phyloP scores from a whole-genome alignment of 1,139 yeast genomes.

The Sugiyamaella novakii region DNA sequence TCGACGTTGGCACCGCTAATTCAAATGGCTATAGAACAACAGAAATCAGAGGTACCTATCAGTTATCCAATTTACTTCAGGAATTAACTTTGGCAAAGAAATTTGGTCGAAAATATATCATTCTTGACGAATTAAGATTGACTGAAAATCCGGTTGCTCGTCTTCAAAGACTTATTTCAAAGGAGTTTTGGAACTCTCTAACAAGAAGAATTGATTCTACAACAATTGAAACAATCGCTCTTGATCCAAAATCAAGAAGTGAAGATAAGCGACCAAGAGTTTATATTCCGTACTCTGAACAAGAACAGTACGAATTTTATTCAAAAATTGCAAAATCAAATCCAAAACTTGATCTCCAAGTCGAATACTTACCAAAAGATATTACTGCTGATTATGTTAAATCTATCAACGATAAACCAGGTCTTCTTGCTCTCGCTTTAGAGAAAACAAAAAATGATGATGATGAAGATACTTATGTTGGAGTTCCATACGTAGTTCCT shows the following conservation, averaged over 20 bases:
- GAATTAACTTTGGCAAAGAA: slow-evolving; percentile 86
- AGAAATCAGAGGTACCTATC: slow-evolving; percentile 85
- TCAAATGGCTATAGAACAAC: slow-evolving; percentile 76
- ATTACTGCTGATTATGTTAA: slow-evolving; percentile 71
- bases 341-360: slow-evolving; percentile 68
- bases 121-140: slow-evolving; percentile 79
- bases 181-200: slow-evolving; percentile 78
- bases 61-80: slow-evolving; percentile 84
- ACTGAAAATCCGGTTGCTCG: slow-evolving; percentile 88
- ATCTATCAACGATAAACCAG: slow-evolving; percentile 81
- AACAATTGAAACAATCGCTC: slow-evolving; percentile 67
- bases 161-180: slow-evolving; percentile 69
- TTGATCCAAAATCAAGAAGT: slow-evolving; percentile 73
- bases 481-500: slow-evolving; percentile 91
- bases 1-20: slow-evolving; percentile 79
- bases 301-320: slow-evolving; percentile 75
- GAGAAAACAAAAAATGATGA: slow-evolving; percentile 52
- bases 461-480: slow-evolving; percentile 53
- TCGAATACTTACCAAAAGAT: slow-evolving; percentile 62
- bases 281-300: slow-evolving; percentile 71
- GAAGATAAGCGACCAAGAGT: slow-evolving; percentile 66
- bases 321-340: slow-evolving; percentile 53
- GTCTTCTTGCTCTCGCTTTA: slow-evolving; percentile 81
- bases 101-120: slow-evolving; percentile 73
- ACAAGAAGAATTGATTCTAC: slow-evolving; percentile 70